phyloP scores from a whole-genome alignment of 805 yeast genomes.

The Candida anglica region DNA sequence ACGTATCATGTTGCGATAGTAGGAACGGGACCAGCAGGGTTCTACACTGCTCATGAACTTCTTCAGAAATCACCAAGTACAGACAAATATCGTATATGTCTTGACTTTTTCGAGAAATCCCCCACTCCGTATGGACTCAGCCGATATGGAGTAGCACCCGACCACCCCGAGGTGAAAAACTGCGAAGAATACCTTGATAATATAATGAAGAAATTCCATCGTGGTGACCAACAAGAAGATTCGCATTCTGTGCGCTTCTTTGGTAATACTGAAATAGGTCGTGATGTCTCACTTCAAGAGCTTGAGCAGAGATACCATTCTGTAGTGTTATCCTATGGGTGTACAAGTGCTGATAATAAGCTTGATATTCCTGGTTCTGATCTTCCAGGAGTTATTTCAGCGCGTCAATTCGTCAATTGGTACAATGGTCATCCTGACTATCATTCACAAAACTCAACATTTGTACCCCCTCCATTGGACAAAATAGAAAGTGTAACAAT shows the following conservation, averaged over 20 bases:
- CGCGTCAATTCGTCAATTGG: conserved; percentile 92
- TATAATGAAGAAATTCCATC: conserved; percentile 24
- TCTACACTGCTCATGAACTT: conserved; percentile 78
- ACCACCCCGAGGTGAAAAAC: conserved; percentile 93
- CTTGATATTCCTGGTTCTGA: conserved; percentile 58
- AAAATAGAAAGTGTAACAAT: conserved; percentile 65
- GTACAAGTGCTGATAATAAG: conserved; percentile 53
- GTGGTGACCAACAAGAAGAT: neutral
- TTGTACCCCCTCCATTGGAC: conserved; percentile 52
- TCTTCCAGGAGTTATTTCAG: conserved; percentile 66
- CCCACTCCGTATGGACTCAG: conserved; percentile 93
- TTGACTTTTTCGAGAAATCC: conserved; percentile 77
- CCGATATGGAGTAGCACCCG: conserved; percentile 98
- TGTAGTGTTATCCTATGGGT: conserved; percentile 80
- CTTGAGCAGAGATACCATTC: conserved; percentile 62
- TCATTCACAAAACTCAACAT: conserved; percentile 25
- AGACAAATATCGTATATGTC: conserved; percentile 25
- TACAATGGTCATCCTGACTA: conserved; percentile 84
- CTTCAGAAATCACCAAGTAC: conserved; percentile 42
- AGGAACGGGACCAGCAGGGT: conserved; percentile 97
- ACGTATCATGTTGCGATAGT: conserved; percentile 61
- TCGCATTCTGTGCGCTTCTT: conserved; percentile 40
- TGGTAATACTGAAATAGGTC: conserved; percentile 73
- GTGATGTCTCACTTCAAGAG: conserved; percentile 48
- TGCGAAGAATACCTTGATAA: conserved; percentile 72